Base-by-base conservation (phyloP, 2,329 filamentous ascomycete genomes). In the Microdochium nivale region DNA sequence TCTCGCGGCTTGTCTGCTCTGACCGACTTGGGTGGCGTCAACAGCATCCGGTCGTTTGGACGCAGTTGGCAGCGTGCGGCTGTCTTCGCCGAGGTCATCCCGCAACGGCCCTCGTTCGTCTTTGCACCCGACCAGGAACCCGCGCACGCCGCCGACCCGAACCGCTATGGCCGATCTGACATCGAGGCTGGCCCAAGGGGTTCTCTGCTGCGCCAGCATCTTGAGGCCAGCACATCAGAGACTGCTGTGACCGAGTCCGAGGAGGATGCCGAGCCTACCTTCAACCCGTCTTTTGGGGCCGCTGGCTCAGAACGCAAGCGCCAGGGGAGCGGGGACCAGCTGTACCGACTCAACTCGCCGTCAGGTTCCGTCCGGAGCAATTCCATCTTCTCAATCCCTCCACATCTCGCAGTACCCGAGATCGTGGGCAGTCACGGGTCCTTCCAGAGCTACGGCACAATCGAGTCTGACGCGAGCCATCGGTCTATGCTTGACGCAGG, bases 11-110 rank as follows among this genome's bases (percentile, higher is more conserved):
- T 88, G 33, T 70, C 78, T 25, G 73, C 76, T 50, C 65, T 86
- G 51, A 75, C 79, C 58, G 84, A 95, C 54, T 85, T 88, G 48
- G 94, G 92, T 57, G 92, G 92, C 49, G 86, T 91, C 55, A 97
- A 97, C 74, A 95, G 88, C 68, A 87, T 97, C 61, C 86, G 94
- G 63, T 95, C 91, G 62, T 97, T 97, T 65, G 88, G 91, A 46
- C 82, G 87, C 54, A 95, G 89, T 60, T 96, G 90, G 87, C 89
- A 92, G 69, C 84, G 92, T 65, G 92, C 92, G 35, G 90, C 90
- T 25, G 86, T 80, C 52, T 97, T 97, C 68, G 80, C 83, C 56
- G 91, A 96, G 67, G 88, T 96, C 59, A 85, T 94, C 32, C 89
- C 90, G 4, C 84, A 88, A 51, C 81, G 84, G 16, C 83, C 84